These are phyloP conservation scores for Dryas integrifolia DNA, from an alignment of 331 rosid genomes.

Conservation along the genomic window DNA sequence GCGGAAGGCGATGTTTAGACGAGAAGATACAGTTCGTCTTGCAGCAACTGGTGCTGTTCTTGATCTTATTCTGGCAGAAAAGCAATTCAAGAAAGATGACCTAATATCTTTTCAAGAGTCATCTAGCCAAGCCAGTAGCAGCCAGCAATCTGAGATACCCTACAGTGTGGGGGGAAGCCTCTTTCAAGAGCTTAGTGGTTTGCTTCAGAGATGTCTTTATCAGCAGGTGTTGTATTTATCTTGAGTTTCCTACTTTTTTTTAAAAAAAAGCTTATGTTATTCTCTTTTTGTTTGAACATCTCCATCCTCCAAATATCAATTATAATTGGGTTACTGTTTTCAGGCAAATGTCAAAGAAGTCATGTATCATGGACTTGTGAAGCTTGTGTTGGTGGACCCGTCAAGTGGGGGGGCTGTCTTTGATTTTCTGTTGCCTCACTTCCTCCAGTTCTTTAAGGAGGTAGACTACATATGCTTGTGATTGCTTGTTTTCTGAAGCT, in stretches of 20 bases:
- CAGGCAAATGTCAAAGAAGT: conserved; percentile 42
- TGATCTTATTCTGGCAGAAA: conserved; percentile 38
- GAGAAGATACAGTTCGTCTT: conserved; percentile 40
- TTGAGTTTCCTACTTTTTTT: neutral
- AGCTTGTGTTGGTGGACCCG: conserved; percentile 38
- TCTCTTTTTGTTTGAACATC: neutral
- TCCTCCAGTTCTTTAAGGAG: conserved; percentile 30
- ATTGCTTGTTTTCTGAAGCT: neutral
- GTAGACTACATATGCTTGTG: conserved; percentile 16
- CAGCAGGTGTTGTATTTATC: conserved; percentile 33
- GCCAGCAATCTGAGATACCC: conserved; percentile 37
- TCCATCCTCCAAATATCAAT: no score
- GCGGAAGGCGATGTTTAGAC: conserved; percentile 48
- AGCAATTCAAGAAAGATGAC: conserved; percentile 34
- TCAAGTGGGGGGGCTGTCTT: conserved; percentile 32
- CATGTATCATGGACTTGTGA: conserved; percentile 40
- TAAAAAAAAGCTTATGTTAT: neutral
- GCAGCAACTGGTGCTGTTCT: conserved; percentile 40
- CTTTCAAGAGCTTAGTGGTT: conserved; percentile 44
- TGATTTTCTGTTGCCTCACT: conserved; percentile 50
- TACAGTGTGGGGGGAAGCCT: conserved; percentile 23
- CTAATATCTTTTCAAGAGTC: conserved; percentile 37
- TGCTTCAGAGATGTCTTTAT: conserved; percentile 45
- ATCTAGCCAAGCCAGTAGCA: conserved; percentile 45
- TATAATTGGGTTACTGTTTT: conserved; percentile 1